These are phyloP conservation scores for Blastocystis sp. DNA, from an alignment of 352 stramenopile genomes.

Conservation along the genomic window DNA sequence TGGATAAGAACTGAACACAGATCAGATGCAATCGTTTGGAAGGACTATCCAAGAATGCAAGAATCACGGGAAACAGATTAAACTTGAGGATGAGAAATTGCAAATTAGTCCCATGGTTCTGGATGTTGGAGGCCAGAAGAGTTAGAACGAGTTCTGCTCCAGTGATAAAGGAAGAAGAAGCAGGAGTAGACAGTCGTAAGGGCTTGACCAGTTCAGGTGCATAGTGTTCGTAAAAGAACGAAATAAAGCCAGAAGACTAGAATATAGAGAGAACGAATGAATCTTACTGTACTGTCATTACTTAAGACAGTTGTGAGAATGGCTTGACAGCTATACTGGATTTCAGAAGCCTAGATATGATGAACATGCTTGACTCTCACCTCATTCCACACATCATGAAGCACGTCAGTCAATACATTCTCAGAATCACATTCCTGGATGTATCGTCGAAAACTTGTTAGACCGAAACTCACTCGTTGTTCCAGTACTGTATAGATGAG, in stretches of 20 bases:
- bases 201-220: neutral
- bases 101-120: constrained; percentile 11
- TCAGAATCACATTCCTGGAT: neutral
- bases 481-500: neutral
- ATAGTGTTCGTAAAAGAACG: constrained; percentile 18
- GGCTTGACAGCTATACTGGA: neutral
- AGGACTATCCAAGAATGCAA: neutral
- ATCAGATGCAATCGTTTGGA: neutral
- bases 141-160: neutral
- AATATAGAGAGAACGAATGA: neutral
- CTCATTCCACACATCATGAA: neutral
- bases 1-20: constrained; percentile 26
- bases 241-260: neutral
- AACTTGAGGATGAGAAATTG: constrained; percentile 35
- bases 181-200: neutral
- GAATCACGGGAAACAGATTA: constrained; percentile 25
- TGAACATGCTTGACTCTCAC: neutral
- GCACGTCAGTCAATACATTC: neutral
- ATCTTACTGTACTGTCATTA: neutral
- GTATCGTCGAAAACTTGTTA: neutral
- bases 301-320: neutral
- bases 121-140: neutral
- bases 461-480: neutral
- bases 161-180: neutral
- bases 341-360: neutral